Conservation (phyloP, 2,329 filamentous ascomycete species). For the Fusarium sp. region DNA sequence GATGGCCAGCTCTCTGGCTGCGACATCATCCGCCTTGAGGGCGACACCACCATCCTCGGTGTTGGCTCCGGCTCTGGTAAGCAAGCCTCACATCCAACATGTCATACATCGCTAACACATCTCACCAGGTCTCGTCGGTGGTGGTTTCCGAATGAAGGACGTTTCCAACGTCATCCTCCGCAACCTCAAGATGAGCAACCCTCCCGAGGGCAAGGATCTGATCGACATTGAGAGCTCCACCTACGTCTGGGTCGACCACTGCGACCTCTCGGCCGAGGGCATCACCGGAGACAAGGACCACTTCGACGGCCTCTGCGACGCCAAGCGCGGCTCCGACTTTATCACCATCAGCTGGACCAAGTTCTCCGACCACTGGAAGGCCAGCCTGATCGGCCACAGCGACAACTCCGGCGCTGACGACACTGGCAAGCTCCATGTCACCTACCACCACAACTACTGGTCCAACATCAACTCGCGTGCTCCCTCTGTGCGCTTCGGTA, state of each 20-base stretch:
- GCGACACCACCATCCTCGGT: slow-evolving; percentile 63
- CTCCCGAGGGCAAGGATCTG: slow-evolving; percentile 59
- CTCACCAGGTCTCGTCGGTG: slow-evolving; percentile 46
- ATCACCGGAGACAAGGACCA: slow-evolving; percentile 68
- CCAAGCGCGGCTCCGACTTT: slow-evolving; percentile 68
- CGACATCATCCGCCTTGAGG: slow-evolving; percentile 56
- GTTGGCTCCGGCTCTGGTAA: slow-evolving; percentile 54
- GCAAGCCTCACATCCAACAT: not conserved
- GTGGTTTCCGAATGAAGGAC: slow-evolving; percentile 59
- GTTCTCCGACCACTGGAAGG: slow-evolving; percentile 66
- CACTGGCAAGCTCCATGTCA: slow-evolving; percentile 66
- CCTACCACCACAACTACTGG: slow-evolving; percentile 68
- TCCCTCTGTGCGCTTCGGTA: slow-evolving; percentile 66
- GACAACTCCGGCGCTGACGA: slow-evolving; percentile 64
- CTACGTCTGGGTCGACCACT: slow-evolving; percentile 70
- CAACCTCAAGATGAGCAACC: slow-evolving; percentile 61
- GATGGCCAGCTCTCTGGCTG: slow-evolving; percentile 55
- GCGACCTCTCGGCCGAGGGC: slow-evolving; percentile 64
- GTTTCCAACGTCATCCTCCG: slow-evolving; percentile 64
- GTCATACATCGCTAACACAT: not conserved
- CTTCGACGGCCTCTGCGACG: slow-evolving; percentile 70
- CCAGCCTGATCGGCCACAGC: slow-evolving; percentile 69
- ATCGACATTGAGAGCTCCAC: slow-evolving; percentile 56
- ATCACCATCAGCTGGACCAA: slow-evolving; percentile 53
- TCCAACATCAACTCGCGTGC: slow-evolving; percentile 66